phyloP scores from a whole-genome alignment of 768 basidiomycete genomes.

The Leccinum boreale region DNA sequence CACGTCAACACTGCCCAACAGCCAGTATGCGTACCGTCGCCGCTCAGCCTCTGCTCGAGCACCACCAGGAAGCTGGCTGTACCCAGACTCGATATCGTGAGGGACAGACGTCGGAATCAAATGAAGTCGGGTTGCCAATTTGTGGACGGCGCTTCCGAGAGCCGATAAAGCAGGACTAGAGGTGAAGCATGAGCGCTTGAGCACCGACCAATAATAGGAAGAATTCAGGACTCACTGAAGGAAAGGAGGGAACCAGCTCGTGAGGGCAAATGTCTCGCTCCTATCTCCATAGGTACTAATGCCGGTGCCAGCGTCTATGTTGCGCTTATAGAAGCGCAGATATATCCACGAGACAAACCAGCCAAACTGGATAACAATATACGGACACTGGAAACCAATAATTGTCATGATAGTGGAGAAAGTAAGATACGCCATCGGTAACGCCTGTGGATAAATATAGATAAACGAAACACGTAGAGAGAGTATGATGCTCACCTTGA shows the following conservation, averaged over 20 bases:
- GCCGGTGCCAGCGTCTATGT: constrained; percentile 61
- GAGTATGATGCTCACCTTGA: constrained; percentile 61
- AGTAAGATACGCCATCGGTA: constrained; percentile 94
- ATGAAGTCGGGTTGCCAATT: constrained; percentile 62
- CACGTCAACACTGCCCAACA: background rate
- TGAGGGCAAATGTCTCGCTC: constrained; percentile 93
- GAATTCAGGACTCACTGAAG: constrained; percentile 64
- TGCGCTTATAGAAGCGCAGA: constrained; percentile 95
- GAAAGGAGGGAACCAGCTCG: constrained; percentile 96
- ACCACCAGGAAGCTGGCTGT: constrained; percentile 76
- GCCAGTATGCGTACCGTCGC: constrained; percentile 58
- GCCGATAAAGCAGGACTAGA: constrained; percentile 67
- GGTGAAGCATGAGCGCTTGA: constrained; percentile 4
- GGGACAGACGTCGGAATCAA: constrained; percentile 63
- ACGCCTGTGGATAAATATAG: constrained; percentile 46
- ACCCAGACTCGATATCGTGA: constrained; percentile 71
- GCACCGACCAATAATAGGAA: background rate
- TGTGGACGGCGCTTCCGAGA: constrained; percentile 66
- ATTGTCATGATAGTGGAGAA: constrained; percentile 84
- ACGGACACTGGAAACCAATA: constrained; percentile 84
- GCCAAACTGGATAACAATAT: constrained; percentile 96
- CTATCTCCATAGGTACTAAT: constrained; percentile 83
- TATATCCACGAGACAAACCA: constrained; percentile 97
- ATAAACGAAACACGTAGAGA: background rate
- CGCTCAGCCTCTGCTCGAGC: constrained; percentile 96